A percentile compares a stretch with the other conserved stretches of the same genome.
These are phyloP conservation scores for Podospora anserina DNA, from an alignment of 495 filamentous ascomycete species.

Conservation along the genomic window DNA sequence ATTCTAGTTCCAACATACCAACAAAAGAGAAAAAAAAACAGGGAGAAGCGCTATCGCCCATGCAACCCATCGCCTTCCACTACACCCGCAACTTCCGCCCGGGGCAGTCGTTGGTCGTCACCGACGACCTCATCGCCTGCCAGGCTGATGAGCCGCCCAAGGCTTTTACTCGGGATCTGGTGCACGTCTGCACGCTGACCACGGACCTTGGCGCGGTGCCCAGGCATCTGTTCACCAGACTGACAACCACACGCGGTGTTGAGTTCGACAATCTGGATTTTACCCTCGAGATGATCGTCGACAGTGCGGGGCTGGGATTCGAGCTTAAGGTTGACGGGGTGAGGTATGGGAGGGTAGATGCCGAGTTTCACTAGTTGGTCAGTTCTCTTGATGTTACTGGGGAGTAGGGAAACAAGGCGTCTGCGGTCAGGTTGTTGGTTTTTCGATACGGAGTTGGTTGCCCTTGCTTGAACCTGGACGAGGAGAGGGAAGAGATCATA, in stretches of 20 bases:
- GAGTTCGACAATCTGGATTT: constrained; percentile 76
- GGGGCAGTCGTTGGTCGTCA: constrained; percentile 61
- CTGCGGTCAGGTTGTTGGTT: neutral
- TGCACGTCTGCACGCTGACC: constrained; percentile 71
- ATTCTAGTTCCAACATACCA: neutral
- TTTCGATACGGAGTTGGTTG: neutral
- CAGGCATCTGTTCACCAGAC: constrained; percentile 58
- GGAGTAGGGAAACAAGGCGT: neutral
- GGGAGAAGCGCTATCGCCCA: constrained; percentile 66
- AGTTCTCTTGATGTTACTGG: neutral
- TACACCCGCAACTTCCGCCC: constrained; percentile 75
- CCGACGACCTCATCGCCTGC: constrained; percentile 71
- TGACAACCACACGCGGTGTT: constrained; percentile 68
- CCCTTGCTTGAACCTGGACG: too few relatives aligned
- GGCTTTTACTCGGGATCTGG: constrained; percentile 54
- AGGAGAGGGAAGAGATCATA: too few relatives aligned
- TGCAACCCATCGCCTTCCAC: constrained; percentile 67
- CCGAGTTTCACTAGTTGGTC: constrained; percentile 56
- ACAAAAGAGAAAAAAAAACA: constrained; percentile 24
- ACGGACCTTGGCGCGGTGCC: constrained; percentile 70
- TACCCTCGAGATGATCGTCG: constrained; percentile 70
- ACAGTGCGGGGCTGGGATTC: constrained; percentile 67
- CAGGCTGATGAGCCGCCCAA: constrained; percentile 60
- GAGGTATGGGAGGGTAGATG: constrained; percentile 66
- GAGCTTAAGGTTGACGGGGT: constrained; percentile 72